phyloP scores from a whole-genome alignment of 225 moss, liverwort and hornwort species.

The Pleurozium schreberi region DNA sequence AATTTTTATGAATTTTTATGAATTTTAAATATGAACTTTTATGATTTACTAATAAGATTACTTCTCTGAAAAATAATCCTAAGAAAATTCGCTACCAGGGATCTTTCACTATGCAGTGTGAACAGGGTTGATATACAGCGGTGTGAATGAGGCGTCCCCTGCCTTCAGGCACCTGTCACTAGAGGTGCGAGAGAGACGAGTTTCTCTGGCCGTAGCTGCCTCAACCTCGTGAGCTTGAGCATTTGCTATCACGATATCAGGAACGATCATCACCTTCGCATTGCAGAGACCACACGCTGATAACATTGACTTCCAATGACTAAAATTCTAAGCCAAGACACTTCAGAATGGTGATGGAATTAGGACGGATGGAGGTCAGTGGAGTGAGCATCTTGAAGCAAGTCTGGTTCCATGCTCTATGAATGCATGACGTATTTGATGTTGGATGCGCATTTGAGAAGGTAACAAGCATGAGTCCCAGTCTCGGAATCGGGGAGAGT shows the following conservation, averaged over 20 bases:
- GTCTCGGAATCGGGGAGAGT: not conserved
- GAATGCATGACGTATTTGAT: not conserved
- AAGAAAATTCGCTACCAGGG: not conserved
- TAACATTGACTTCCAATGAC: not conserved
- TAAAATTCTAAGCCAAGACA: not conserved
- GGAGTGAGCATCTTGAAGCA: not conserved
- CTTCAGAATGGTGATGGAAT: not conserved
- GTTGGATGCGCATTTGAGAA: not conserved
- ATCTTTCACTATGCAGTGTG: not conserved
- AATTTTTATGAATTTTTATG: not conserved
- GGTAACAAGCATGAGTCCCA: not conserved
- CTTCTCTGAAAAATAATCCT: rapidly evolving
- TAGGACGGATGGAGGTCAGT: not conserved
- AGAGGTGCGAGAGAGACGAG: not conserved
- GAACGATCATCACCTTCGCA: no score
- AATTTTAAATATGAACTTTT: not conserved
- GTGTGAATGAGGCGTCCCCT: not conserved
- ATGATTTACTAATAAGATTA: no score
- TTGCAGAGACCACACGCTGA: not conserved
- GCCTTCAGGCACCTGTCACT: not conserved
- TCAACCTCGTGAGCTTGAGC: not conserved
- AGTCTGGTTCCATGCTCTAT: not conserved
- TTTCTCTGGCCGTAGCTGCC: not conserved
- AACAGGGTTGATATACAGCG: no score
- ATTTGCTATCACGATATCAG: not conserved